Evolutionary conservation across 192 early-diverging fungal genomes (phyloP), one percentile per base, ranked within the genome.

Genomic region (Entrophospora sp.): DNA sequence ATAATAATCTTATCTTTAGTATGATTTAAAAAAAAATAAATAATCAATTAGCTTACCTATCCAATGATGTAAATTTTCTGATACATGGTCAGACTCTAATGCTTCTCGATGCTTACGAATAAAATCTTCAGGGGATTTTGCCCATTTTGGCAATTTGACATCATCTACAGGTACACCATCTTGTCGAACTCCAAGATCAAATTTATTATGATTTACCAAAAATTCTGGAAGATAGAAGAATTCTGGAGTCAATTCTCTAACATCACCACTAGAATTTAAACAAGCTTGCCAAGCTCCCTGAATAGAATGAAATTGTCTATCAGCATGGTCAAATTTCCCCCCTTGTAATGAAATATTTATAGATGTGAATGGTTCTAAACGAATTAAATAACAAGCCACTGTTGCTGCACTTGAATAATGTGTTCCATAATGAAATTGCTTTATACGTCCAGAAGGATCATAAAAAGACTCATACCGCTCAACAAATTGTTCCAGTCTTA

Each of bases 151-250:
- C 14, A 91, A 69, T 9, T 76, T 57, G 22, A 91, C 85, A 63
- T 88, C 76, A 40, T 31, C 10, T 16, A 66, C 18, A 20, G 14
- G 49, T 2, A 12, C 12, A 31, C 64, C 64, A 55, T 66, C 51
- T 55, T 66, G 64, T 55, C 51, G 32, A 2, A 53, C 64, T 12
- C 79, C 81, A 61, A 82, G 77, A 46, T 87, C 73, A 61, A 84
- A 74, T 36, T 75, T 69, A 51, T 83, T 85, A 45, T 75, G 73
- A 64, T 88, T 88, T 43, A 65, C 61, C 48, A 95, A 75, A 64
- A 93, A 94, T 58, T 94, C 91, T 4, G 93, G 93, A 65, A 89
- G 67, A 73, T 90, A 95, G 56, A 86, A 95, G 71, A 95, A 95
- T 71, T 95, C 93, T 2, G 93, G 93, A 7, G 91, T 91, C 46